Evolutionary conservation across 768 basidiomycete species (phyloP).

Genomic region (Auricularia cornea): DNA sequence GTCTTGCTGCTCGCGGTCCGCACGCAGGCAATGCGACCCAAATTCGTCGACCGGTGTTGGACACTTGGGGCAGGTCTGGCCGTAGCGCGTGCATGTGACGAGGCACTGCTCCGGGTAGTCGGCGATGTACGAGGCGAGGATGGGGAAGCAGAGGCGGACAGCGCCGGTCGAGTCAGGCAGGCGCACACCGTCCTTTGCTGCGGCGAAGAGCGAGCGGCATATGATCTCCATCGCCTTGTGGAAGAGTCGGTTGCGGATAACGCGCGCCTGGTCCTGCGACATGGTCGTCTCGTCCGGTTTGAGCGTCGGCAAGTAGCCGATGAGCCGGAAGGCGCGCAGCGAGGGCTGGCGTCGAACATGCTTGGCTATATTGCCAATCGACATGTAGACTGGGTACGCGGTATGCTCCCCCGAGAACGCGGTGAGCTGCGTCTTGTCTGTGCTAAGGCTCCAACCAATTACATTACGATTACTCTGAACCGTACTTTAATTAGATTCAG

Average conservation of each 20-base stretch:
- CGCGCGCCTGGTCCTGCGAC: slow-evolving; percentile 22
- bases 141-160: slow-evolving; percentile 25
- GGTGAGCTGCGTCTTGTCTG: slow-evolving; percentile 5
- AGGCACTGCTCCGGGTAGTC: slow-evolving; percentile 42
- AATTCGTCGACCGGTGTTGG: slow-evolving; percentile 4
- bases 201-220: slow-evolving; percentile 22
- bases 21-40: background rate
- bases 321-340: slow-evolving; percentile 23
- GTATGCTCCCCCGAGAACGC: slow-evolving; percentile 16
- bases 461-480: too few species aligned
- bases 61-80: slow-evolving; percentile 16
- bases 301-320: slow-evolving; percentile 32
- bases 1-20: background rate
- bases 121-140: slow-evolving; percentile 18
- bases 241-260: slow-evolving; percentile 21
- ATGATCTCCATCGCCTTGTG: slow-evolving; percentile 30
- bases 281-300: slow-evolving; percentile 40
- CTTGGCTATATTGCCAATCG: slow-evolving; percentile 36
- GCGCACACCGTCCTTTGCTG: slow-evolving; percentile 22
- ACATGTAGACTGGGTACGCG: slow-evolving; percentile 36
- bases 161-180: slow-evolving; percentile 31
- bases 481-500: too few species aligned
- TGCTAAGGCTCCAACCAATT: too few species aligned
- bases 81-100: slow-evolving; percentile 17
- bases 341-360: slow-evolving; percentile 29